Conservation (phyloP, 192 early-diverging fungal species). For the Spinellus fusiger region DNA sequence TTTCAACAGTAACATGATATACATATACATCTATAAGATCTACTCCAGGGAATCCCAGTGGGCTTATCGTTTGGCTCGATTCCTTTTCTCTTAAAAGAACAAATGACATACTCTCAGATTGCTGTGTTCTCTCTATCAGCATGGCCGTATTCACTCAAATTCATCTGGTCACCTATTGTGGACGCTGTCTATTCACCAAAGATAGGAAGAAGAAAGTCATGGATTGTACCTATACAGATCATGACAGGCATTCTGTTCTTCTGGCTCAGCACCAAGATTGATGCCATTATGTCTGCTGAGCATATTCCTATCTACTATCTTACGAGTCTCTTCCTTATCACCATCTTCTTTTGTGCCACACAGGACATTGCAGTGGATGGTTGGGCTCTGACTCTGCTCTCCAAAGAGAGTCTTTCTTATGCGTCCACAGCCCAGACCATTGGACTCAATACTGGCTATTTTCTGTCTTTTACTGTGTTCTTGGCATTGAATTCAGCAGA, state of each 20-base stretch:
- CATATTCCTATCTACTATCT: constrained; percentile 60
- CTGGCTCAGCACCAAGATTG: constrained; percentile 74
- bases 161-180: constrained; percentile 97
- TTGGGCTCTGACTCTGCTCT: constrained; percentile 91
- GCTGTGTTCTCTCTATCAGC: constrained; percentile 91
- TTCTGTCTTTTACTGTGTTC: constrained; percentile 95
- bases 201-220: constrained; percentile 90
- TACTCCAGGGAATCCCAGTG: constrained; percentile 93
- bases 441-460: constrained; percentile 93
- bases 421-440: constrained; percentile 95
- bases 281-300: constrained; percentile 43
- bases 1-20: not conserved
- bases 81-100: constrained; percentile 91
- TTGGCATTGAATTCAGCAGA: constrained; percentile 91
- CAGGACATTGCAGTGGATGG: constrained; percentile 80
- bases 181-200: constrained; percentile 79
- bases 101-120: constrained; percentile 87
- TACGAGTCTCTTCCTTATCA: constrained; percentile 70
- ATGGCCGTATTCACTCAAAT: constrained; percentile 97
- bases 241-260: constrained; percentile 73
- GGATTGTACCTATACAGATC: constrained; percentile 98
- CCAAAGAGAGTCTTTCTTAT: constrained; percentile 87
- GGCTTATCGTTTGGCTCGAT: constrained; percentile 88
- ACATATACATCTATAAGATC: constrained; percentile 30
- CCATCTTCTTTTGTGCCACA: constrained; percentile 94